Conservation (phyloP, 1,284 basidiomycete species). For the Xanthoconium separans region DNA sequence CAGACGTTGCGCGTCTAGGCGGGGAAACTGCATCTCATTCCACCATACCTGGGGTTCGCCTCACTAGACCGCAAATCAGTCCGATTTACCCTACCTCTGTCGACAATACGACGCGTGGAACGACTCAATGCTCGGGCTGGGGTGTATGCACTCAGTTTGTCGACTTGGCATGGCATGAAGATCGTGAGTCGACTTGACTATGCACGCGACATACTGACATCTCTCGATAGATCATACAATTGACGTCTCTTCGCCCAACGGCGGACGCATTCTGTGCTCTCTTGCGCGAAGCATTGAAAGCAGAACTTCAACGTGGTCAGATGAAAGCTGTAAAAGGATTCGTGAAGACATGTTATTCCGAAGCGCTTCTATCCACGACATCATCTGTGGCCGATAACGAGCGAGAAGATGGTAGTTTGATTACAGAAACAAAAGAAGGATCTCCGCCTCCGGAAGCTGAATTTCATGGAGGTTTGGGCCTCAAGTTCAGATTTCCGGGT, state of each 20-base stretch:
- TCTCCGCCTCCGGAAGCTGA: slow-evolving; percentile 46
- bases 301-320: slow-evolving; percentile 80
- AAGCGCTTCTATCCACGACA: slow-evolving; percentile 70
- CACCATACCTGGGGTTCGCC: slow-evolving; percentile 89
- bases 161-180: slow-evolving; percentile 96
- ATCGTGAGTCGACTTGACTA: slow-evolving; percentile 60
- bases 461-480: slow-evolving; percentile 85
- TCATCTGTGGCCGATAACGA: slow-evolving; percentile 60
- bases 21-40: slow-evolving; percentile 87
- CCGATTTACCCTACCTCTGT: slow-evolving; percentile 89
- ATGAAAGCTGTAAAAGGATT: slow-evolving; percentile 96
- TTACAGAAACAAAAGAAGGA: slow-evolving; percentile 54
- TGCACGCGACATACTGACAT: slow-evolving; percentile 9
- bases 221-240: slow-evolving; percentile 77
- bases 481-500: slow-evolving; percentile 90
- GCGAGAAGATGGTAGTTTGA: slow-evolving; percentile 63
- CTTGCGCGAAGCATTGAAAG: slow-evolving; percentile 87
- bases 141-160: slow-evolving; percentile 91
- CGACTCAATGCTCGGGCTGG: slow-evolving; percentile 88
- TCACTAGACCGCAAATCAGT: slow-evolving; percentile 93
- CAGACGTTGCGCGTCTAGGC: slow-evolving; percentile 50
- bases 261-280: slow-evolving; percentile 93
- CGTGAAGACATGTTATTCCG: slow-evolving; percentile 92
- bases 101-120: slow-evolving; percentile 94
- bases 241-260: slow-evolving; percentile 93